Conservation (phyloP, 2,329 filamentous ascomycete species). For the Exophiala xenobiotica region DNA sequence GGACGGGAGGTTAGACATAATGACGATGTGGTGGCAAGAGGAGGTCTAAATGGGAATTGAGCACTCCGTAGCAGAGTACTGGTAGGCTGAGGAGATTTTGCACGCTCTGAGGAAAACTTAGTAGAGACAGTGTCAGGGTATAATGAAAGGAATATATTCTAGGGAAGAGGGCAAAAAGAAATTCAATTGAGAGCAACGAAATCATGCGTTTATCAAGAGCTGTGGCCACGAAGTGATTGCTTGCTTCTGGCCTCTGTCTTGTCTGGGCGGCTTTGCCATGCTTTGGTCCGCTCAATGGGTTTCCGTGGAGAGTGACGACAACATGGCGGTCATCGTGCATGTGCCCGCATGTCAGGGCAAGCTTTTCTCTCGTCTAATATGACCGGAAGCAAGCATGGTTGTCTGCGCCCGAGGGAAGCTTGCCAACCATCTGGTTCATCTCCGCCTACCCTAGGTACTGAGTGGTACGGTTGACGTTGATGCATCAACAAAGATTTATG, state of each 20-base stretch:
- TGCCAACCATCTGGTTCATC: not conserved
- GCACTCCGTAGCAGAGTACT: not conserved
- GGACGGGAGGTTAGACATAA: conserved; percentile 77
- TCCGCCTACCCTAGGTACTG: too few species aligned
- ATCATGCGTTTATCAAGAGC: not conserved
- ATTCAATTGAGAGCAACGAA: not conserved
- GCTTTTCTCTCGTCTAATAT: too few species aligned
- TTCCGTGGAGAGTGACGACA: not conserved
- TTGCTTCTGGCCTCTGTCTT: not conserved
- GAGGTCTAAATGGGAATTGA: not conserved
- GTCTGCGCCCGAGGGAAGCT: not conserved
- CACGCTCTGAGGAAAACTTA: not conserved
- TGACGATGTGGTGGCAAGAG: not conserved
- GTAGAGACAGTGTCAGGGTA: not conserved
- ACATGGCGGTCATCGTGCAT: too few species aligned
- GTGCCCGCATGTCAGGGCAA: too few species aligned
- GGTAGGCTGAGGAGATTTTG: not conserved
- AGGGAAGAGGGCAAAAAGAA: not conserved
- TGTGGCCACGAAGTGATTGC: not conserved
- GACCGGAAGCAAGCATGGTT: too few species aligned
- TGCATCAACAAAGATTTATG: conserved; percentile 8
- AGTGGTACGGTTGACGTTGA: conserved; percentile 1
- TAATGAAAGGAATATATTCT: not conserved
- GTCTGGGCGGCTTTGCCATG: too few species aligned
- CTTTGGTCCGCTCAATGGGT: too few species aligned